Conservation (phyloP, 345 rosid genomes). For the Clarkia xantiana region DNA sequence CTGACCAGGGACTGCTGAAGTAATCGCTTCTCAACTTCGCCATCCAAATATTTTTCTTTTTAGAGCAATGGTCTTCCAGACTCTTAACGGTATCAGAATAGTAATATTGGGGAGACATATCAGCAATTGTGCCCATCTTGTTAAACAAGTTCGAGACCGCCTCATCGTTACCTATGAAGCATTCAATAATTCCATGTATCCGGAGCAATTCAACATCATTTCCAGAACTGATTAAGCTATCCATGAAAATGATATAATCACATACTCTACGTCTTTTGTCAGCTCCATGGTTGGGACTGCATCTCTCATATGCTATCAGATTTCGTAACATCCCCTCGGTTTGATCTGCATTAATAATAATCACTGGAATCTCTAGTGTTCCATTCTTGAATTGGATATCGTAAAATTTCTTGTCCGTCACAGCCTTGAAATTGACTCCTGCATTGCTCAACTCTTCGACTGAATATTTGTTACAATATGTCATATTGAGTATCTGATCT, state of each 20-base stretch:
- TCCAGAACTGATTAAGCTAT: constrained; percentile 8
- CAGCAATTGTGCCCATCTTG: not conserved
- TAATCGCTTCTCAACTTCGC: constrained; percentile 7
- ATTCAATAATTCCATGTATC: constrained; percentile 3
- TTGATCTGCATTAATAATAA: not conserved
- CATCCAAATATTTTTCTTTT: constrained; percentile 3
- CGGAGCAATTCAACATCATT: constrained; percentile 14
- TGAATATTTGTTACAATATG: not conserved
- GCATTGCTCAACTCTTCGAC: constrained; percentile 13
- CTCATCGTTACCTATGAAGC: constrained; percentile 11
- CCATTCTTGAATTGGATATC: constrained; percentile 9
- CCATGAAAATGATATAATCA: constrained; percentile 11
- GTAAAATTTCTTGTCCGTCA: not conserved
- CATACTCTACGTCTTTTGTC: not conserved
- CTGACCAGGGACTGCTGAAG: constrained; percentile 14
- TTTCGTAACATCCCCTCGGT: constrained; percentile 10
- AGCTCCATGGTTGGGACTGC: not conserved
- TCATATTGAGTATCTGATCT: too few species aligned
- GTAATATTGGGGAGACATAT: not conserved
- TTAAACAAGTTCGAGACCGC: constrained; percentile 12
- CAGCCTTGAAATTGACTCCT: constrained; percentile 9
- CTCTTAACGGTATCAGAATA: not conserved
- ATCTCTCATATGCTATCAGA: constrained; percentile 15
- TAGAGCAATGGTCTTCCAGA: constrained; percentile 6
- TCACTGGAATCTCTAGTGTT: constrained; percentile 6